A percentile compares a stretch with the other conserved stretches of the same genome.
These are phyloP conservation scores for Beverwykella pulmonaria DNA, from an alignment of 495 filamentous ascomycete genomes.

Conservation along the genomic window DNA sequence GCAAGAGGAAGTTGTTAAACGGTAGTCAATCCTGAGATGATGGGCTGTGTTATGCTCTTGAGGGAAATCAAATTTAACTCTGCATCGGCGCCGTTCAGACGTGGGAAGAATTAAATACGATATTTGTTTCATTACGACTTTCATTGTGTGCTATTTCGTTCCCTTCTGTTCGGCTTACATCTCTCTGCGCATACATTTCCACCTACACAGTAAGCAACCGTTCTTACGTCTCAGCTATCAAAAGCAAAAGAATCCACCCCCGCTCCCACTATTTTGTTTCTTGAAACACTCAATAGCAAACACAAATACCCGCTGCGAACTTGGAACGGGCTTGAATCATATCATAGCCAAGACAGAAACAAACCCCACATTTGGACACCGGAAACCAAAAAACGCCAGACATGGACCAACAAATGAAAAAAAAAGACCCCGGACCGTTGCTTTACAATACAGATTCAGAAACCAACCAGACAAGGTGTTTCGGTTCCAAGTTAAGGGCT, in stretches of 20 bases:
- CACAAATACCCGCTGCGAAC: background rate
- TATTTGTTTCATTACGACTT: background rate
- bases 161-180: background rate
- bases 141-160: background rate
- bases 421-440: background rate
- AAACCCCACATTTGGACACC: background rate
- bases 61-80: no score
- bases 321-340: background rate
- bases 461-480: background rate
- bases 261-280: background rate
- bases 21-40: no score
- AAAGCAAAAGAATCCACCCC: background rate
- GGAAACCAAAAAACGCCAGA: background rate
- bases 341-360: background rate
- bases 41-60: no score
- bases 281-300: background rate
- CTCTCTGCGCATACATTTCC: background rate
- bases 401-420: background rate
- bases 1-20: no score
- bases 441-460: slow-evolving; percentile 1
- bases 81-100: no score
- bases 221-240: background rate
- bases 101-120: no score
- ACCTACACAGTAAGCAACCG: background rate
- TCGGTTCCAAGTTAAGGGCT: background rate